Evolutionary conservation across 2,329 filamentous ascomycete species (phyloP), one percentile per base, ranked within the genome.

Genomic region (Daldinia sp.): DNA sequence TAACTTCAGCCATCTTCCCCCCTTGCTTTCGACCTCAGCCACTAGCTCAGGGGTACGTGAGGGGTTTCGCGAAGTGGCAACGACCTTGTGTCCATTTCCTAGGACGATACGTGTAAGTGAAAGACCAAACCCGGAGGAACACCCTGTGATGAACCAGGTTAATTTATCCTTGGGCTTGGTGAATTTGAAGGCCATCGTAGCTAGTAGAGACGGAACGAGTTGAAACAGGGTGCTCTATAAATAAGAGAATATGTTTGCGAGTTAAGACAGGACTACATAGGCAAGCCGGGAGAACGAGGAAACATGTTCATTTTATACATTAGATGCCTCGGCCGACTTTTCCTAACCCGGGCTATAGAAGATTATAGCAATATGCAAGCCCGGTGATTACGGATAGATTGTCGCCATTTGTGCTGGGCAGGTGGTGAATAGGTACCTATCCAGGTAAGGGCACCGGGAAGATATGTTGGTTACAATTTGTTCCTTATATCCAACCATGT

Each of bases 1-100:
- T 0, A 80, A 71, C 27, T 68, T 41, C 0, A 79, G 15, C 57
- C 61, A 61, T 15, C 10, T 61, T 2, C 61, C 52, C 4, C 57
- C 53, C 10, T 51, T 53, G 13, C 53, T 41, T 53, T 64, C 57
- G 27, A 64, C 48, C 11, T 78, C 74, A 1, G 70, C 47, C 15
- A 73, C 71, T 5, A 73, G 69, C 0, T 70, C 69, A 0, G 71
- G 72, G 2, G 69, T 72, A 4, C 53, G 61, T 0, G 63, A 63
- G 1, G 72, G 69, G 30, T 72, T 57, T 4, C 79, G 76, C 5
- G 77, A 73, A 0, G 78, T 80, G 0, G 78, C 79, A 51, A 81
- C 75, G 8, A 78, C 77, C 15, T 69, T 72, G 59, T 81, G 75
- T 4, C 79, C 78, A 10, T 64, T 58, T 1, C 70, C 70, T 10